Evolutionary conservation across 2,329 filamentous ascomycete genomes (phyloP), one percentile per base, ranked within the genome.

Genomic region (Bisporella sp.): DNA sequence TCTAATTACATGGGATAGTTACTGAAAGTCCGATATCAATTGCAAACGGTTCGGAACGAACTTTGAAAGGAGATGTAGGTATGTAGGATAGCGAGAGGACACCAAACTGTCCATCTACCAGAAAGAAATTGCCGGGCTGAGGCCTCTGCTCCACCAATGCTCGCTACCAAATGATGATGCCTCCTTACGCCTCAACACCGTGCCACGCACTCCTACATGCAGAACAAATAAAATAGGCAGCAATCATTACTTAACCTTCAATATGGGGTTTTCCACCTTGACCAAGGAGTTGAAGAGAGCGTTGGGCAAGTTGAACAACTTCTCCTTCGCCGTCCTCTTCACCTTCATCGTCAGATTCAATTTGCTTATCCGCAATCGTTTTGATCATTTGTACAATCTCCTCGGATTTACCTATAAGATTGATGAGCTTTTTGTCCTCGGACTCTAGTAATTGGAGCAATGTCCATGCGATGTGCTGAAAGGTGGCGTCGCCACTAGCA

Each of bases 391-490:
- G 82, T 50, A 96, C 87, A 58, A 99, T 87, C 58, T 96, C 89
- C 57, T 92, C 87, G 1, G 90, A 91, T 64, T 92, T 87, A 61
- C 88, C 84, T 59, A 99, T 96, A 45, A 89, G 82, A 46, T 84
- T 84, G 56, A 96, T 86, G n/a, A 99, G 76, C 49, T 82, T 85
- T 70, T 87, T 84, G 66, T 99, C 92, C 66, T 95, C 91, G 0
- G 92, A 96, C 70, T 99, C 93, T 46, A 99, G 84, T 4, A 99
- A 79, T 66, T 99, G 93, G 4, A 99, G 79, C 45, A 99, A 73
- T 1, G 93, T 99, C 93, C 93, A 99, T 56, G 93, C 93, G 64
- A 99, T 99, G 67, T 99, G 93, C 70, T 99, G 93, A 76, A 99
- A 99, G 0, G 93, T 99, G 1, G 93, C 84, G 65, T 99, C 93